phyloP scores from a whole-genome alignment of 129 eudicot genomes.

The Escallonia herrerae region DNA sequence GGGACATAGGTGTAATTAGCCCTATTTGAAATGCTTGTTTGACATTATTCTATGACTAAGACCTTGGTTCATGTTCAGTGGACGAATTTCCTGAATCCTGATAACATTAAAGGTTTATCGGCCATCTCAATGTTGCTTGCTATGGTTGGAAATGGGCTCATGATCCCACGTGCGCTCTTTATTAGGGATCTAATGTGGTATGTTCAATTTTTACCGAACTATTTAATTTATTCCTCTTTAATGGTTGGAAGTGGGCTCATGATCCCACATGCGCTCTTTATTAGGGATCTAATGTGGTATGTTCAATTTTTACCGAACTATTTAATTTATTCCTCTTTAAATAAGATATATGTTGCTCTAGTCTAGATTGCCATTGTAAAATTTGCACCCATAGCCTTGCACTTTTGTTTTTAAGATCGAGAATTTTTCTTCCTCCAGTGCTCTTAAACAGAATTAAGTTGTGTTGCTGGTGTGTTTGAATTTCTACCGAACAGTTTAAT shows the following conservation, averaged over 20 bases:
- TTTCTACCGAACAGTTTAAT: neutral
- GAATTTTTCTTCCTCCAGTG: no score
- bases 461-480: neutral
- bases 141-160: conserved; percentile 86
- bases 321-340: conserved; percentile 3
- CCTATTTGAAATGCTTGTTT: conserved; percentile 2
- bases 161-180: conserved; percentile 95
- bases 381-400: neutral
- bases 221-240: conserved; percentile 1
- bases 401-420: neutral
- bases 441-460: no score
- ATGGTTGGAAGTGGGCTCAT: no score
- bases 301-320: conserved; percentile 9
- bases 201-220: conserved; percentile 11
- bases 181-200: conserved; percentile 98
- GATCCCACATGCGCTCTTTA: conserved; percentile 93
- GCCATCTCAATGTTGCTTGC: conserved; percentile 93
- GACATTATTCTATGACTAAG: conserved; percentile 9
- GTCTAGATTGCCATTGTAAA: neutral
- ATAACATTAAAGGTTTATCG: conserved; percentile 87
- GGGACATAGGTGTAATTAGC: no score
- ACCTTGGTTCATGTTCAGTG: conserved; percentile 47
- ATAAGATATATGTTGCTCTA: neutral
- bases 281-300: conserved; percentile 97
- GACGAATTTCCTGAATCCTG: conserved; percentile 90